Base-by-base conservation (phyloP, 495 filamentous ascomycete species). In the Xylaria nigripes region DNA sequence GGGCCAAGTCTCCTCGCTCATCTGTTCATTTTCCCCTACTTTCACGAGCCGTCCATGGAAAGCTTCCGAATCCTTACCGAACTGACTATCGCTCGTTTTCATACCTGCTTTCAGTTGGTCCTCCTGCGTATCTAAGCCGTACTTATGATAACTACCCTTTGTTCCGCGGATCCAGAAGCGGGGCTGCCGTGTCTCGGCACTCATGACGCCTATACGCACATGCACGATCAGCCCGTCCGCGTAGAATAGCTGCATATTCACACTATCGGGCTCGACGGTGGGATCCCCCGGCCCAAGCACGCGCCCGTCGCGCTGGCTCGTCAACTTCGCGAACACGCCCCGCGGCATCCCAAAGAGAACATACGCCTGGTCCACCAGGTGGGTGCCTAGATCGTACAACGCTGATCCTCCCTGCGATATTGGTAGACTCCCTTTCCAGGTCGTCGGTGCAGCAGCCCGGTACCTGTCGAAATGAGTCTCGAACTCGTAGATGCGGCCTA, bases 401-500 rank as follows among this genome's bases (percentile, higher is more conserved):
- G 80, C 82, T 18, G 87, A 86, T 10, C 86, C 84, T 27, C 83
- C 89, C 24, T 85, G 76, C 13, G 63, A 58, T 48, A 85, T 76
- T 8, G 73, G 65, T 52, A 86, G 78, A 18, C 56, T 55, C 40
- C 76, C 78, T 71, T 91, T 92, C 90, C 89, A 94, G 45, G 72
- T 79, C 7, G 74, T 71, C 18, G 45, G 45, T 27, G 73, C 72
- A 34, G 75, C 68, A 18, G 84, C 76, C 24, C 84, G 80, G 67
- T 90, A 81, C 32, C 90, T 85, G 66, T 93, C 89, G 66, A 91
- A 94, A 68, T 94, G 87, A 6, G 86, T 82, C 67, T 92, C 86
- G 61, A 86, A 87, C 66, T 93, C 89, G 36, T 86, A 83, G 50
- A 94, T 67, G 22, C 83, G 76, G 55, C 90, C 89, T 0, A 87